phyloP scores from a whole-genome alignment of 805 yeast species.

The Sugiyamaella americana region DNA sequence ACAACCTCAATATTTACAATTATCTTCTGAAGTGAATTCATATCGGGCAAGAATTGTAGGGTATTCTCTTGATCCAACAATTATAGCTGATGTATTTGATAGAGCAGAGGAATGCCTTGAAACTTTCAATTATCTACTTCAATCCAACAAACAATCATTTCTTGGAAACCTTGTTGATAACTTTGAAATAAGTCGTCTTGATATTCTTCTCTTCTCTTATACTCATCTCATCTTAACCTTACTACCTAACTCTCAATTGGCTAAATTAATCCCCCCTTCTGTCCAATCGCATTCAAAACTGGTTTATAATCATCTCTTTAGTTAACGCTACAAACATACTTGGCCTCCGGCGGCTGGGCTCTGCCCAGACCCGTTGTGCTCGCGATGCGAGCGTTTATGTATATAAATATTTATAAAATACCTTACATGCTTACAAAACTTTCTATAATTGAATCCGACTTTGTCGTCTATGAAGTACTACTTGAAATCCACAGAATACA shows the following conservation, averaged over 20 bases:
- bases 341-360: background rate
- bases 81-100: conserved; percentile 3
- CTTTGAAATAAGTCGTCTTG: conserved; percentile 14
- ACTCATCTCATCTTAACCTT: conserved; percentile 6
- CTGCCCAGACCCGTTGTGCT: too few species aligned
- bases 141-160: background rate
- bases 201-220: conserved; percentile 22
- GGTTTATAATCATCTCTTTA: conserved; percentile 4
- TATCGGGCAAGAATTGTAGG: background rate
- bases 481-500: conserved; percentile 85
- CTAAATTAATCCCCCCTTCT: conserved; percentile 17
- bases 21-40: conserved; percentile 8
- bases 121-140: conserved; percentile 6
- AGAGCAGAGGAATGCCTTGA: conserved; percentile 15
- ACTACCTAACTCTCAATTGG: conserved; percentile 19
- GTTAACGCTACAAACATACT: background rate
- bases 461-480: conserved; percentile 56
- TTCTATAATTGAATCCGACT: conserved; percentile 50
- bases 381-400: too few species aligned
- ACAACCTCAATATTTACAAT: conserved; percentile 14
- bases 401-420: too few species aligned
- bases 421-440: background rate
- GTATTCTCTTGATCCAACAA: background rate
- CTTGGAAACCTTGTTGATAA: background rate
- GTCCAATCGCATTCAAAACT: conserved; percentile 16